A percentile compares a stretch with the other conserved stretches of the same genome.
phyloP scores from a whole-genome alignment of 164 flowering plant genomes.

The Echeveria elegans region DNA sequence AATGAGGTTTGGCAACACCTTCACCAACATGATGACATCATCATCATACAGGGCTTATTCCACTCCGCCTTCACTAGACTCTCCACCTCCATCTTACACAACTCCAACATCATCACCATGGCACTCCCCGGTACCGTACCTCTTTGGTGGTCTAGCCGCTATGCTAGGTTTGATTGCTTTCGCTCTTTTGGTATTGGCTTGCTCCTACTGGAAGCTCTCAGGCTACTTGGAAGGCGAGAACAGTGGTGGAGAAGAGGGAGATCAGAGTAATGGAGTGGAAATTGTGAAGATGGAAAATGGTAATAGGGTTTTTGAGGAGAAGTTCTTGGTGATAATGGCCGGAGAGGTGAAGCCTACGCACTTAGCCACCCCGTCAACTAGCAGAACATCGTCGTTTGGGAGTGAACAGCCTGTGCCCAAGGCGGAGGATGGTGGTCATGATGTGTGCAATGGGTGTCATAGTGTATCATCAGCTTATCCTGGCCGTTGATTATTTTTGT shows the following conservation, averaged over 20 bases:
- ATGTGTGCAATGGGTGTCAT: background rate
- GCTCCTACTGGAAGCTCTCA: conserved; percentile 10
- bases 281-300: background rate
- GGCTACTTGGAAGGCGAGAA: conserved; percentile 6
- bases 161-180: conserved; percentile 10
- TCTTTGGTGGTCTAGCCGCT: conserved; percentile 9
- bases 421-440: background rate
- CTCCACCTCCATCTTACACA: background rate
- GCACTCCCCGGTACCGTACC: conserved; percentile 11
- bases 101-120: background rate
- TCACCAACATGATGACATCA: conserved; percentile 2
- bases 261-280: background rate
- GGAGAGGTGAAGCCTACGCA: conserved; percentile 9
- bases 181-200: conserved; percentile 8
- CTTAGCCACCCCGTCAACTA: conserved; percentile 4
- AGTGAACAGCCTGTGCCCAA: background rate
- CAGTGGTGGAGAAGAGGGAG: background rate
- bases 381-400: conserved; percentile 7
- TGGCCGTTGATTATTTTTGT: background rate
- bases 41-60: background rate
- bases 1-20: conserved; percentile 1
- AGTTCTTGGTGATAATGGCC: conserved; percentile 8
- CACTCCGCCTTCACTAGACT: background rate
- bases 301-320: conserved; percentile 2
- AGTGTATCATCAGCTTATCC: background rate